Evolutionary conservation across 163 green algal genomes (phyloP), one percentile per base, ranked within the genome.

Genomic region (Volvox carteri): DNA sequence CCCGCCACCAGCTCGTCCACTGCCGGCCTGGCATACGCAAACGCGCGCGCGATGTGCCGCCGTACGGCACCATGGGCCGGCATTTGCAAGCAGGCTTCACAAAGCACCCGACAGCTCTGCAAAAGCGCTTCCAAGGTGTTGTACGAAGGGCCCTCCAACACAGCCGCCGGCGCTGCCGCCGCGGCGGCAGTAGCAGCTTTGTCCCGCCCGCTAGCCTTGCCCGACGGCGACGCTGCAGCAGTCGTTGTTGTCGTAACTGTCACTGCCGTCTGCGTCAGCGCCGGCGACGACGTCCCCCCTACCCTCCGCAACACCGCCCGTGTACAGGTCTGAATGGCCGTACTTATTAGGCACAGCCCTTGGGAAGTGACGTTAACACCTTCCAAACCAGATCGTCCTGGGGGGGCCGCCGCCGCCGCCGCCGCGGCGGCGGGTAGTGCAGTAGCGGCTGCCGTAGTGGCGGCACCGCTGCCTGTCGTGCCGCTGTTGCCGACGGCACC

Each of bases 301-400:
- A 39, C 39, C 56, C 50, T 5, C 23, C 60, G 56, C 60, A 78
- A n/a, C 8, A 60, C 65, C 30, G 46, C 25, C 7, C 65, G 30
- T 1, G 50, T 19, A 60, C 37, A 78, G 16, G 62, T 21, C 33
- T 56, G 46, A 52, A 88, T 62, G 5, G 83, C 83, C 0, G 48
- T 48, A 12, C 62, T 70, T 14, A 88, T 19, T 3, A 88, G 48
- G 12, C 83, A 67, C 50, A 88, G 25, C 0, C 83, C 83, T 0
- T 83, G 67, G 0, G 83, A 48, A 28, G 83, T 88, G 25, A 88
- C 83, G 83, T 88, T 67, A 0, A 88, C 68, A 11, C 70, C 65
- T 42, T 79, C 81, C 21, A 65, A n/a, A n/a, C n/a, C n/a, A n/a
- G n/a, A n/a, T n/a, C n/a, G n/a, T n/a, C n/a, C n/a, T n/a, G n/a